Evolutionary conservation across 352 stramenopile species (phyloP), one percentile per base, ranked within the genome.

Genomic region (Globisporangium polare): DNA sequence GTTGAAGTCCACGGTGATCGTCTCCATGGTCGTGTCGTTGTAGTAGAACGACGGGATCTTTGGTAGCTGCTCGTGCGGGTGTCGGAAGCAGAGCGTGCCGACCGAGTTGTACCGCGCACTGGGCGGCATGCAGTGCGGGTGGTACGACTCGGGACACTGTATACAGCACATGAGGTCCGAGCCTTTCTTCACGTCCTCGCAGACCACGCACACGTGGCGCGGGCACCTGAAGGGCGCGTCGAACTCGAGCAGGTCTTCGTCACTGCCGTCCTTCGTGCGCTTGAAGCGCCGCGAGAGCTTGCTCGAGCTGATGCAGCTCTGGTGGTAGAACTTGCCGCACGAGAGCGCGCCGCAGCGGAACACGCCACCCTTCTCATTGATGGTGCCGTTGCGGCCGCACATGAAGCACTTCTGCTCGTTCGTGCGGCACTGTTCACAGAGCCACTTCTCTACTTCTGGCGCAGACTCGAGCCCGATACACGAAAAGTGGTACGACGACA

Each of bases 61-160:
- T 4, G 83, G 83, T 46, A 98, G 80, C 56, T 81, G 75, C 3
- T 86, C 83, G 22, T 75, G 58, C 22, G 77, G 62, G 62, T 98
- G 93, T 61, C 94, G 91, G 61, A 86, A 96, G 65, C 95, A 98
- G 0, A 98, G 63, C 8, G 97, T 62, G 15, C 84, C 95, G 26
- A 98, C 64, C 49, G 95, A 94, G 66, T 98, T 97, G 64, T 98
- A 98, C 15, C 84, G 80, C 35, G 87, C 81, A 66, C 79, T 92
- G 0, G 93, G 93, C 18, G 93, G 89, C 33, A 98, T 92, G 70
- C 95, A 98, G 45, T 91, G 83, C 12, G 95, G 79, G 61, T 98
- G 95, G 71, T 97, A 98, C 31, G 90, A 65, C 66, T 88, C 90
- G 3, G 93, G 92, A 60, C 95, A 98, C 62, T 96, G 84, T 27